Percentiles rank a stretch among this genome's conserved stretches.
phyloP scores from a whole-genome alignment of 2,329 filamentous ascomycete species.

The Aspergillus unguis region DNA sequence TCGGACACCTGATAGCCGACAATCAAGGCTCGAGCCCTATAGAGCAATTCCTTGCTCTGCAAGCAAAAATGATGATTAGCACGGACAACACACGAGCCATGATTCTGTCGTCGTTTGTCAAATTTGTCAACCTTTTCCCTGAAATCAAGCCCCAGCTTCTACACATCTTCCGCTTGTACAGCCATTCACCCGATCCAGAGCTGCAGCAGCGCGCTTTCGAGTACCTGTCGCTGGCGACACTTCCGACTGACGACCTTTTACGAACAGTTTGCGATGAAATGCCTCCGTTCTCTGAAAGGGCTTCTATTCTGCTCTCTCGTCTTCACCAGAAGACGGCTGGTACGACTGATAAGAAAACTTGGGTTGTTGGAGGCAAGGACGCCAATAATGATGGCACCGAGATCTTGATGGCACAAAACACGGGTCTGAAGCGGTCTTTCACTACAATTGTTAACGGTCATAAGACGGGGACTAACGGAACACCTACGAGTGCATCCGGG shows the following conservation, averaged over 20 bases:
- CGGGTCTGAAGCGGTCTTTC: slow-evolving; percentile 81
- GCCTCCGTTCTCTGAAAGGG: slow-evolving; percentile 93
- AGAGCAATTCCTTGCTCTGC: slow-evolving; percentile 90
- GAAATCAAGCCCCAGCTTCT: slow-evolving; percentile 96
- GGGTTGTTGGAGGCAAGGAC: slow-evolving; percentile 96
- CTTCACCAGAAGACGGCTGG: slow-evolving; percentile 92
- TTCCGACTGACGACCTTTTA: slow-evolving; percentile 85
- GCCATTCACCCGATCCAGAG: slow-evolving; percentile 90
- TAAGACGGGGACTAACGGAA: slow-evolving; percentile 33
- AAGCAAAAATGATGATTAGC: slow-evolving; percentile 82
- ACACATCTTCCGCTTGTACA: slow-evolving; percentile 86
- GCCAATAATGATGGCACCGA: slow-evolving; percentile 80
- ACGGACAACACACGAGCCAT: slow-evolving; percentile 89
- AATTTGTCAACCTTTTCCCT: slow-evolving; percentile 96
- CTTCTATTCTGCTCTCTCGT: slow-evolving; percentile 85
- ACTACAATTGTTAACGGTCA: slow-evolving; percentile 53
- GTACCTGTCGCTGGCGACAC: slow-evolving; percentile 78
- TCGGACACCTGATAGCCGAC: slow-evolving; percentile 93
- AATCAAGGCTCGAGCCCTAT: slow-evolving; percentile 90
- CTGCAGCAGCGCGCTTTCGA: slow-evolving; percentile 95
- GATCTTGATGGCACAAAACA: slow-evolving; percentile 74
- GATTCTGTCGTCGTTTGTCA: slow-evolving; percentile 92
- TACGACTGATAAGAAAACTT: slow-evolving; percentile 91
- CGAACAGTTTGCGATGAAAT: slow-evolving; percentile 97
- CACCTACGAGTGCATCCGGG: slow-evolving; percentile 49